A percentile compares a stretch with the other conserved stretches of the same genome.
Conservation (phyloP, 1,284 basidiomycete species). For the Sanghuangporus weigelae region DNA sequence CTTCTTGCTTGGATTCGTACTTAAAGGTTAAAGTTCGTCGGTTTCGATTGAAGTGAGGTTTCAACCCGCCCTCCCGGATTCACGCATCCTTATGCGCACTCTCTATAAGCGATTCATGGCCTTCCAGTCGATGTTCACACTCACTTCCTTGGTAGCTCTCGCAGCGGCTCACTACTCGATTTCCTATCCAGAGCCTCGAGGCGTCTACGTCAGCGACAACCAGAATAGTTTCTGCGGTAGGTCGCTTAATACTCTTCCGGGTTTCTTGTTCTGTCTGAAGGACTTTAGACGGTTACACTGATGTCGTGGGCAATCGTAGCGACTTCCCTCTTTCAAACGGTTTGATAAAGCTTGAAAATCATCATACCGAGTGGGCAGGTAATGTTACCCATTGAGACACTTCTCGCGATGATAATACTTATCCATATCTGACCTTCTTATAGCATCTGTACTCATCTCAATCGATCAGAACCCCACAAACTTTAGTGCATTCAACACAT, state of each 20-base stretch:
- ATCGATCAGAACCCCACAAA: conserved; percentile 49
- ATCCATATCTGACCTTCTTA: conserved; percentile 6
- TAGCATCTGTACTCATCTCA: conserved; percentile 54
- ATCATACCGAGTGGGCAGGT: conserved; percentile 39
- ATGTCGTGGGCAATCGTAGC: conserved; percentile 39
- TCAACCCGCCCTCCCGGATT: neutral
- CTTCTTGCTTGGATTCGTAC: neutral
- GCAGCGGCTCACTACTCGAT: conserved; percentile 57
- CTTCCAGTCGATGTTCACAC: conserved; percentile 26
- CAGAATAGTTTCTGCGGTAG: conserved; percentile 47
- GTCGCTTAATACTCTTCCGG: conserved; percentile 18
- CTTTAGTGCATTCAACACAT: conserved; percentile 55
- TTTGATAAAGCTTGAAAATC: conserved; percentile 36
- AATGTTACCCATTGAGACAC: conserved; percentile 5
- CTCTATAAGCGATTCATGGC: conserved; percentile 21
- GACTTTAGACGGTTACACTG: conserved; percentile 41
- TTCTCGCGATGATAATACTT: neutral
- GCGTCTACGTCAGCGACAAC: conserved; percentile 43
- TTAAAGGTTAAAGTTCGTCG: neutral
- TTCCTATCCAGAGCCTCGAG: conserved; percentile 52
- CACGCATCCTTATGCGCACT: neutral
- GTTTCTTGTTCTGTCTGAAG: neutral
- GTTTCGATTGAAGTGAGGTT: neutral
- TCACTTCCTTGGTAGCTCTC: conserved; percentile 31
- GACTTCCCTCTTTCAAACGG: conserved; percentile 50